phyloP scores from a whole-genome alignment of 163 green algal genomes.

The Chloromonas sp. region DNA sequence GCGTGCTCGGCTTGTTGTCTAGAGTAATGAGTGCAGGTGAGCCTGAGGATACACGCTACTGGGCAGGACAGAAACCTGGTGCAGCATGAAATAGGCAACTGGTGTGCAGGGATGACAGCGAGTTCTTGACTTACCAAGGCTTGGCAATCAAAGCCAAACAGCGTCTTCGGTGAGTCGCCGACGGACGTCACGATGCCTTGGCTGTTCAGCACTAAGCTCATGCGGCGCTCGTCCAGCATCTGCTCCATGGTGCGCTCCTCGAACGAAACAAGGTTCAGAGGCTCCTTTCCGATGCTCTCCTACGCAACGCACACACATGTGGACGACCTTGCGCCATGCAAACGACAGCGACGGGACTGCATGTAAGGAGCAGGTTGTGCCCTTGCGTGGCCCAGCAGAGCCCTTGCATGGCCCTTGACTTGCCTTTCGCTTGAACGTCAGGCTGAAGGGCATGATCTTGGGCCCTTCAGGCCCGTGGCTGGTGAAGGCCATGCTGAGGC shows the following conservation, averaged over 20 bases:
- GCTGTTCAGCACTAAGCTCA: not conserved
- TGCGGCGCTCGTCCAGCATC: not conserved
- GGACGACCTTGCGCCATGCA: too few relatives aligned
- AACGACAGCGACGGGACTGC: too few relatives aligned
- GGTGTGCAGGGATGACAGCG: too few relatives aligned
- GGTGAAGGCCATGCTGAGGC: not conserved
- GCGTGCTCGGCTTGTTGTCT: too few relatives aligned
- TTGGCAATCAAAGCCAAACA: slow-evolving; percentile 5
- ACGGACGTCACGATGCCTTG: not conserved
- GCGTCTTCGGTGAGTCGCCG: not conserved
- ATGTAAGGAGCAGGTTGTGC: too few relatives aligned
- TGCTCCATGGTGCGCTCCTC: not conserved
- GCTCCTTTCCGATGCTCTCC: not conserved
- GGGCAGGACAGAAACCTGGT: too few relatives aligned
- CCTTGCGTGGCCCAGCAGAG: too few relatives aligned
- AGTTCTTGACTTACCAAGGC: not conserved
- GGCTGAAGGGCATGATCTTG: not conserved
- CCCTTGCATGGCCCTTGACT: too few relatives aligned
- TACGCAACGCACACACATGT: too few relatives aligned
- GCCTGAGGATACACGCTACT: too few relatives aligned
- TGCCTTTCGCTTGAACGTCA: not conserved
- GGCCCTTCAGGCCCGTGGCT: not conserved
- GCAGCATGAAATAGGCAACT: too few relatives aligned
- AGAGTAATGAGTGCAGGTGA: too few relatives aligned
- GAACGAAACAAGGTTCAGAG: not conserved